These are phyloP conservation scores for Chaetomidium leptoderma DNA, from an alignment of 495 filamentous ascomycete species.

Conservation along the genomic window DNA sequence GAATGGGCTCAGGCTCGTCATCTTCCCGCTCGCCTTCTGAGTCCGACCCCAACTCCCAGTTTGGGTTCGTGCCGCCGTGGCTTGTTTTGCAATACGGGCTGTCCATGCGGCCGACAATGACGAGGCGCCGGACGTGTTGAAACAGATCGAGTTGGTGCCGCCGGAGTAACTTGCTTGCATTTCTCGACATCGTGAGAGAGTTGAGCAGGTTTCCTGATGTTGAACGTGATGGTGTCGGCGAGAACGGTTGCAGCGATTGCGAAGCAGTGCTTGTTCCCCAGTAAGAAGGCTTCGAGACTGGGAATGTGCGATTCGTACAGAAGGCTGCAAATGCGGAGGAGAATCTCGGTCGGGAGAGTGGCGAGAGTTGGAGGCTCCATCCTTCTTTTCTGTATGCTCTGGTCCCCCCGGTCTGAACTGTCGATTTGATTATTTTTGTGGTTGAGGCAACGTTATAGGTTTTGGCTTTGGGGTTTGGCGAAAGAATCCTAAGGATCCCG, in stretches of 20 bases:
- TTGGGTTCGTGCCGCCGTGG: background rate
- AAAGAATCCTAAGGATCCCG: no score
- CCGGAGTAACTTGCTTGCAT: background rate
- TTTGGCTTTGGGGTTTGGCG: no score
- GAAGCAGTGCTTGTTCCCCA: background rate
- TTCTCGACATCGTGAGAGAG: background rate
- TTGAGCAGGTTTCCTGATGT: background rate
- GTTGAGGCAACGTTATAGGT: no score
- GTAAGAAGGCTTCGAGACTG: background rate
- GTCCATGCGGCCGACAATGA: background rate
- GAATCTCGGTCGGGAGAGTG: background rate
- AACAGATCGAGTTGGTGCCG: background rate
- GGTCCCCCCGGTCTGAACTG: no score
- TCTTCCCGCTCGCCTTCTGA: background rate
- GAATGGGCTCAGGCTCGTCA: no score
- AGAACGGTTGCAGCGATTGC: background rate
- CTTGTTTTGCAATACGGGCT: background rate
- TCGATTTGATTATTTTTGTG: no score
- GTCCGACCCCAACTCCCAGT: background rate
- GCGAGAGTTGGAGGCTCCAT: background rate
- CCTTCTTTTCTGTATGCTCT: no score
- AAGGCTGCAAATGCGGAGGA: background rate
- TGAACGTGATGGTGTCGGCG: background rate
- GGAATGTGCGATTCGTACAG: background rate
- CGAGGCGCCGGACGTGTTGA: background rate